These are phyloP conservation scores for Escallonia herrerae DNA, from an alignment of 129 eudicot genomes.

Conservation along the genomic window DNA sequence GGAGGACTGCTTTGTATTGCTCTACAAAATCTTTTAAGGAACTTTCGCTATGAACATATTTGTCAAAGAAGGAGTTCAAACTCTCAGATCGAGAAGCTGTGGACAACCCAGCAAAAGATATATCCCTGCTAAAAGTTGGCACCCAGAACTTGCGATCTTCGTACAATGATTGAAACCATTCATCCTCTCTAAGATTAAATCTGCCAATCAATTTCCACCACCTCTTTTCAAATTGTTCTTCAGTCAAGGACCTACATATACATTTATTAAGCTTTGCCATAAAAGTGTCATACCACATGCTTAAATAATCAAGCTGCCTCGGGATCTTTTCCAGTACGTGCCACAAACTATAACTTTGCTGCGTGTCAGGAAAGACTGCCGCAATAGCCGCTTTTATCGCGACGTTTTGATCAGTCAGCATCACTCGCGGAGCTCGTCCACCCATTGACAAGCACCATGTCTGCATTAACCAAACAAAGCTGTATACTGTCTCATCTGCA, in stretches of 20 bases:
- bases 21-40: slow-evolving; percentile 57
- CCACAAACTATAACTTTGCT: slow-evolving; percentile 63
- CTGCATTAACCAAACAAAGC: slow-evolving; percentile 73
- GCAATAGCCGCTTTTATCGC: slow-evolving; percentile 61
- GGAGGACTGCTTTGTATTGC: slow-evolving; percentile 47
- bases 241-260: slow-evolving; percentile 55
- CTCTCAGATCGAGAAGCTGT: slow-evolving; percentile 60
- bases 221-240: slow-evolving; percentile 62
- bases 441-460: slow-evolving; percentile 93
- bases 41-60: slow-evolving; percentile 54
- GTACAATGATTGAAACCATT: slow-evolving; percentile 64
- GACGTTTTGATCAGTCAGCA: slow-evolving; percentile 59
- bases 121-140: slow-evolving; percentile 48
- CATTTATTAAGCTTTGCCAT: slow-evolving; percentile 60
- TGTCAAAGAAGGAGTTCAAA: slow-evolving; percentile 63
- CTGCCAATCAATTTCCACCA: slow-evolving; percentile 67
- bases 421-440: slow-evolving; percentile 55
- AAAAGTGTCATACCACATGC: slow-evolving; percentile 63
- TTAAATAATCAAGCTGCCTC: slow-evolving; percentile 46
- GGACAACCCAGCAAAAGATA: slow-evolving; percentile 76
- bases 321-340: slow-evolving; percentile 61
- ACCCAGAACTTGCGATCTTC: slow-evolving; percentile 80
- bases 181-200: slow-evolving; percentile 57
- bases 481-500: slow-evolving; percentile 71
- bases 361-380: slow-evolving; percentile 51